Conservation (phyloP, 2,329 filamentous ascomycete genomes). For the Beauveria medogensis region DNA sequence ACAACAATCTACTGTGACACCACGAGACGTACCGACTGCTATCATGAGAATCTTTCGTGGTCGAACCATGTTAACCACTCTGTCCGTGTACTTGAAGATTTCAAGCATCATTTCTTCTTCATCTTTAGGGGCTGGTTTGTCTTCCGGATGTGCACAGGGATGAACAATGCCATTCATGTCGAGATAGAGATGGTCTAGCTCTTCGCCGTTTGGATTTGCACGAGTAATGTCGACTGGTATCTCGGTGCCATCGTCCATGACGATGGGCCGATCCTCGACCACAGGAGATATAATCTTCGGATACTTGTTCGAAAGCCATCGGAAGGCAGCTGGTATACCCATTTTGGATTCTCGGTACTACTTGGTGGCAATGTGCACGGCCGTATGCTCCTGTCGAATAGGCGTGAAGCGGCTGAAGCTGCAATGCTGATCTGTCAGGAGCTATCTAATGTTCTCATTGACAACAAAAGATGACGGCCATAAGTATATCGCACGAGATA, state of each 20-base stretch:
- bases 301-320: constrained; percentile 95
- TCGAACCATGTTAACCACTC: constrained; percentile 96
- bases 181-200: constrained; percentile 95
- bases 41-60: constrained; percentile 96
- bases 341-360: constrained; percentile 39
- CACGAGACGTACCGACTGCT: constrained; percentile 64
- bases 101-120: constrained; percentile 99
- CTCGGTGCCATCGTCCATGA: constrained; percentile 69
- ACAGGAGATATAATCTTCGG: constrained; percentile 94
- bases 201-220: constrained; percentile 93
- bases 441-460: neutral
- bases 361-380: neutral
- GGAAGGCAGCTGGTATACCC: constrained; percentile 91
- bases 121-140: constrained; percentile 79
- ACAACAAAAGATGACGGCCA: neutral
- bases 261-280: constrained; percentile 73
- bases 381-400: neutral
- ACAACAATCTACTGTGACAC: neutral
- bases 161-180: constrained; percentile 99
- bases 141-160: constrained; percentile 95
- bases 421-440: neutral
- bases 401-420: neutral
- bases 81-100: constrained; percentile 97
- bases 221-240: constrained; percentile 79
- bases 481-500: neutral